Evolutionary conservation across 768 basidiomycete genomes (phyloP).

Genomic region (Epithele typhae): DNA sequence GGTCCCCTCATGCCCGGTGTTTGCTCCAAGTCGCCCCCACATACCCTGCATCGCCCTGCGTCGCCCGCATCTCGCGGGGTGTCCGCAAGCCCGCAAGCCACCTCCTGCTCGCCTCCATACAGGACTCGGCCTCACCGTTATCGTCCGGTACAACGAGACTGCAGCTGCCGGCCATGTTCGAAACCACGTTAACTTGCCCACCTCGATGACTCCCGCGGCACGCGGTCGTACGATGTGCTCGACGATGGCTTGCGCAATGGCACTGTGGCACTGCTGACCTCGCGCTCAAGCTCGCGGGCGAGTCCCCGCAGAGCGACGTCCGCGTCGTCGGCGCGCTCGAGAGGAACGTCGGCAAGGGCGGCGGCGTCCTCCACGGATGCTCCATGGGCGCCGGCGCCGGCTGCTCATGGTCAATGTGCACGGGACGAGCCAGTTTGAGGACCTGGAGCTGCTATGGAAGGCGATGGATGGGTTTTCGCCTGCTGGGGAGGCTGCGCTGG

Average conservation of each 20-base stretch:
- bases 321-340: constrained; percentile 72
- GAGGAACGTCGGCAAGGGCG: constrained; percentile 88
- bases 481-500: constrained; percentile 54
- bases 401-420: constrained; percentile 94
- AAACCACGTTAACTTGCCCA: constrained; percentile 67
- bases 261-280: constrained; percentile 64
- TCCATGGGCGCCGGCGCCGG: constrained; percentile 71
- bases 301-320: constrained; percentile 56
- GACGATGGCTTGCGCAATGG: constrained; percentile 94
- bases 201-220: constrained; percentile 35
- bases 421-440: constrained; percentile 84
- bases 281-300: constrained; percentile 59
- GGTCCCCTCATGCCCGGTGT: too few species aligned
- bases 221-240: constrained; percentile 69
- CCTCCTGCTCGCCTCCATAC: constrained; percentile 50
- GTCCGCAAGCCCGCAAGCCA: constrained; percentile 48
- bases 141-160: constrained; percentile 92
- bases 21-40: too few species aligned
- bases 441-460: constrained; percentile 74
- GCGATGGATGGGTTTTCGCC: constrained; percentile 59
- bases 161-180: constrained; percentile 84
- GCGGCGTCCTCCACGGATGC: constrained; percentile 87
- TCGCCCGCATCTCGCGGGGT: too few species aligned
- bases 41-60: too few species aligned
- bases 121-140: constrained; percentile 63